Base-by-base conservation (phyloP, 2,329 filamentous ascomycete genomes). In the Eutypella sp. region DNA sequence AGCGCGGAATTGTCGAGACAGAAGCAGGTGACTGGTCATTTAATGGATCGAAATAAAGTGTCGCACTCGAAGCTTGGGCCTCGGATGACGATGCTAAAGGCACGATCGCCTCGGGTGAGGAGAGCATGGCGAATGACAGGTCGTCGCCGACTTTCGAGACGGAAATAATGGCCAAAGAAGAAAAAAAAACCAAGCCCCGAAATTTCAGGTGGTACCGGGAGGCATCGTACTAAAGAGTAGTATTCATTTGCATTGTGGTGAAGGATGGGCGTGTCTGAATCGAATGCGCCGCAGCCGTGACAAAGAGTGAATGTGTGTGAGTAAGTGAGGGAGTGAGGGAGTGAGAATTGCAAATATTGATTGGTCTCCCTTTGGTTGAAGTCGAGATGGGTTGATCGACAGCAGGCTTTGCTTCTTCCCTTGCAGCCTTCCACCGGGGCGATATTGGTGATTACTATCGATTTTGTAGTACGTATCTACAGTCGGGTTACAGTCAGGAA, bases 1-100 rank as follows among this genome's bases (percentile, higher is more conserved):
- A 51, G 39, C 47, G 54, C 45, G 53, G 62, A 46, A 47, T 57
- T 36, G 58, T 51, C 42, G 57, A 56, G 37, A 46, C 46, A 22
- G 57, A 49, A 36, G 56, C 51, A 44, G 51, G n/a, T n/a, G n/a
- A 49, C 41, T 50, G 56, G 44, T 58, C 57, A 47, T 47, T 47
- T 38, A 57, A 49, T 44, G 56, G 58, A 41, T 61, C 59, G 45
- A 63, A 61, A 45, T 60, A 64, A 33, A 64, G 56, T 34, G 51
- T 43, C 27, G 58, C 50, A 39, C 53, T 54, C 47, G 60, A 53
- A 51, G 56, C 36, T n/a, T 39, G 16, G 36, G 36, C 5, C 19
- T 24, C 36, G 15, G 36, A 39, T 22, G 36, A 10, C 36, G 7
- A 15, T 23, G 36, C n/a, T n/a, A n/a, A 39, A 20, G 60, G 53